These are phyloP conservation scores for Bacidia gigantensis DNA, from an alignment of 495 filamentous ascomycete species.

Conservation along the genomic window DNA sequence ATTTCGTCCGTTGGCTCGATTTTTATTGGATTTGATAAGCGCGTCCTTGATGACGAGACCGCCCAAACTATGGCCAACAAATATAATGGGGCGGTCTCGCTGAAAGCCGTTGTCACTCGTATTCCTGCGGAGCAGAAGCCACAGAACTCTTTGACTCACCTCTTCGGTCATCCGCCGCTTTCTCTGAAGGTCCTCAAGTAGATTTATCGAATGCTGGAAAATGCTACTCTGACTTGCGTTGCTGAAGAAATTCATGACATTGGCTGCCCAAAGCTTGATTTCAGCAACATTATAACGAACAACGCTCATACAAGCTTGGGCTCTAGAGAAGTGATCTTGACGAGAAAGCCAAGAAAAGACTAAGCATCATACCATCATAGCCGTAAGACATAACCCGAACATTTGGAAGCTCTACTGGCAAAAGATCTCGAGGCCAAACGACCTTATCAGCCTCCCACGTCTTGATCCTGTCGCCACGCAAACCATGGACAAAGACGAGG, in stretches of 20 bases:
- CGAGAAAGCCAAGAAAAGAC: not conserved
- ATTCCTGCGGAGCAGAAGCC: not conserved
- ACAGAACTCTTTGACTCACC: not conserved
- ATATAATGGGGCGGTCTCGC: not conserved
- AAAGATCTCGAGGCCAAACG: not conserved
- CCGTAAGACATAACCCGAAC: not conserved
- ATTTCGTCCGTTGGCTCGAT: not conserved
- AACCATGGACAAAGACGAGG: not conserved
- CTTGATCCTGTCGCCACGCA: not conserved
- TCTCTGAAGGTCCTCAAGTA: not conserved
- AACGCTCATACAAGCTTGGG: no score
- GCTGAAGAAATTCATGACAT: not conserved
- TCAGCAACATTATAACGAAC: no score
- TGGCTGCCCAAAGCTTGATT: not conserved
- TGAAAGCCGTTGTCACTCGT: not conserved
- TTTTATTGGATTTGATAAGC: not conserved
- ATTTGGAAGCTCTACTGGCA: not conserved
- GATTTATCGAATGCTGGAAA: not conserved
- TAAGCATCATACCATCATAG: not conserved
- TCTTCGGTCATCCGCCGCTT: not conserved
- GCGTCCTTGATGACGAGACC: not conserved
- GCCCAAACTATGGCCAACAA: not conserved
- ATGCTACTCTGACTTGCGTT: not conserved
- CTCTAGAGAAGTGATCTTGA: no score
- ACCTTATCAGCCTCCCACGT: not conserved